Base-by-base conservation (phyloP, 2,329 filamentous ascomycete genomes). In the Phaeophleospora eucalypticola region DNA sequence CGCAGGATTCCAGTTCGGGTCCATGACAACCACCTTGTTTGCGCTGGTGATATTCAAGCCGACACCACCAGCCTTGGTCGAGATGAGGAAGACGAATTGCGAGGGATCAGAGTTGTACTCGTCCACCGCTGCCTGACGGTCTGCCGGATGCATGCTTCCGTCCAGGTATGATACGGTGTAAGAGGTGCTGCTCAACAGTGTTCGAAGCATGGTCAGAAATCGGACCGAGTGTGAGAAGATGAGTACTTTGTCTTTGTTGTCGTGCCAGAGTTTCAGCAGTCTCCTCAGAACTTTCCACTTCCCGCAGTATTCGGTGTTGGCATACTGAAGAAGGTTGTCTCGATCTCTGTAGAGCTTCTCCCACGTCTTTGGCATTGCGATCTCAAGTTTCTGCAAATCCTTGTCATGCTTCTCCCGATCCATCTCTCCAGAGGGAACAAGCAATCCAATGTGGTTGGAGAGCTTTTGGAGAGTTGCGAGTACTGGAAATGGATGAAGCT, bases 1-100 rank as follows among this genome's bases (percentile, higher is more conserved):
- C 2, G 88, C 81, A 0, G 93, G 93, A 57, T 98, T 98, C 93
- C 93, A 98, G 60, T 97, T 93, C 0, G 93, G 93, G 64, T 97
- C 93, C 39, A 97, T 83, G 29, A 98, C 88, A 34, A 98, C 91
- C 0, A 98, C 93, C 69, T 97, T 97, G 70, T 98, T 98, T 1
- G 93, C 93, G 2, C 89, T 93, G 0, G 91, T 95, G 63, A 98
- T 97, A 64, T 98, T 98, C 20, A 98, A 75, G 0, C 93, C 93
- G 0, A 96, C 86, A 3, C 93, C 93, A 18, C 93, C 93, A 2
- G 93, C 90, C 62, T 86, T 88, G 4, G 93, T 96, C 17, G 87
- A 95, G 60, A 98, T 96, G 16, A 98, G 75, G 59, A 98, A 98
- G 4, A 96, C 89, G 61, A 98, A 98, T 61, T 93, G 88, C 3